These are phyloP conservation scores for Solanum chiquidenum DNA, from an alignment of 257 asterid genomes.

Conservation along the genomic window DNA sequence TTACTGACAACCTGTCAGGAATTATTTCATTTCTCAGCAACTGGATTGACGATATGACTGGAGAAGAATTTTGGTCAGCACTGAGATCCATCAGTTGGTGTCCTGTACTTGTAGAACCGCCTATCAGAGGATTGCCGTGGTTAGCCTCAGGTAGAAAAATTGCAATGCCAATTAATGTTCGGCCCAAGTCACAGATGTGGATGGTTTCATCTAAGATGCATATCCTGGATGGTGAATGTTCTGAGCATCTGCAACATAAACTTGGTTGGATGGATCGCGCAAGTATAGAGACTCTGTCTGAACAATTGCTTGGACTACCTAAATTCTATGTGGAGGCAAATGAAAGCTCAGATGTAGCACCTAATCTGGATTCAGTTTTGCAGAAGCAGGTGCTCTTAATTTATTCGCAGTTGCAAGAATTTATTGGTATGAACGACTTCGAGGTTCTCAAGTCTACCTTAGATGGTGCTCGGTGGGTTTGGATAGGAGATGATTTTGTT, in stretches of 20 bases:
- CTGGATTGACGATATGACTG: conserved; percentile 46
- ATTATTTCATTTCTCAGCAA: conserved; percentile 31
- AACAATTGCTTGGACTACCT: conserved; percentile 65
- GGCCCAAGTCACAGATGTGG: conserved; percentile 92
- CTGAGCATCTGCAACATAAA: conserved; percentile 41
- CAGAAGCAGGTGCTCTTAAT: conserved; percentile 56
- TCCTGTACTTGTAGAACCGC: conserved; percentile 70
- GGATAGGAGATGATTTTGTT: conserved; percentile 98
- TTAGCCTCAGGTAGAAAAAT: conserved; percentile 32
- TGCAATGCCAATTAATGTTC: conserved; percentile 59
- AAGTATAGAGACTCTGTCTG: conserved; percentile 40
- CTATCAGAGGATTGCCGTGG: conserved; percentile 72
- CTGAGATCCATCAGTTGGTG: conserved; percentile 72
- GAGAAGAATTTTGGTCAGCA: conserved; percentile 64
- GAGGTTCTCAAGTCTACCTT: conserved; percentile 43
- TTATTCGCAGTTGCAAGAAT: conserved; percentile 69
- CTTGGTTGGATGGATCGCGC: conserved; percentile 80
- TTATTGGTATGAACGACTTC: conserved; percentile 39
- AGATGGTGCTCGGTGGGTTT: conserved; percentile 64
- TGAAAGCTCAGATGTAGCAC: conserved; percentile 10
- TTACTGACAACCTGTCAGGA: conserved; percentile 28
- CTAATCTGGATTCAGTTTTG: conserved; percentile 37
- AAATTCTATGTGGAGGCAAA: conserved; percentile 40
- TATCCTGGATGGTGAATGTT: conserved; percentile 74
- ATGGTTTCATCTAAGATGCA: conserved; percentile 62